Conservation (phyloP, 805 yeast species). For the Wickerhamomyces kurtzmanii region DNA sequence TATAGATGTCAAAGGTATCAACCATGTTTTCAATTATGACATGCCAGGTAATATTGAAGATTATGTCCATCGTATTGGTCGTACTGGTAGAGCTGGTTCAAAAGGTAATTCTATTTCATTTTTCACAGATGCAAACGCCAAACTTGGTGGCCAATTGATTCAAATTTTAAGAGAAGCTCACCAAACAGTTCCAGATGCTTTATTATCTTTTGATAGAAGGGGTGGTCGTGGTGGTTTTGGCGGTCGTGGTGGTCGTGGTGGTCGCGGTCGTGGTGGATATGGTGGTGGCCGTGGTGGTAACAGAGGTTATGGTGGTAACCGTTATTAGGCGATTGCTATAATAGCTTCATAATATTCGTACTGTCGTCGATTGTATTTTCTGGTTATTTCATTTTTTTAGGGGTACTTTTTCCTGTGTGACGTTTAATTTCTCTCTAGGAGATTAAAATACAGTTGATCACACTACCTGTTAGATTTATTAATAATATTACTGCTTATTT, state of each 20-base stretch:
- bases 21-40: slow-evolving; percentile 87
- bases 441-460: too few relatives aligned
- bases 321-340: too few relatives aligned
- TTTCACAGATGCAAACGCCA: slow-evolving; percentile 81
- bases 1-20: slow-evolving; percentile 94
- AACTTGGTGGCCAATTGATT: slow-evolving; percentile 84
- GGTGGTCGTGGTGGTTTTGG: slow-evolving; percentile 56
- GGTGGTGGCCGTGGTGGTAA: too few relatives aligned
- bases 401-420: too few relatives aligned
- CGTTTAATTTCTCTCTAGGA: too few relatives aligned
- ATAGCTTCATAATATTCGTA: too few relatives aligned
- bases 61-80: slow-evolving; percentile 97
- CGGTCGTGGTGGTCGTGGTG: slow-evolving; percentile 48
- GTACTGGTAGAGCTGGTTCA: slow-evolving; percentile 99
- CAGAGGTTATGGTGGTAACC: too few relatives aligned
- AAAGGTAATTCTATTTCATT: slow-evolving; percentile 92
- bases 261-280: slow-evolving; percentile 37
- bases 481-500: too few relatives aligned
- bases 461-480: too few relatives aligned
- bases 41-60: slow-evolving; percentile 99
- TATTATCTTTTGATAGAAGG: slow-evolving; percentile 68
- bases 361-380: too few relatives aligned
- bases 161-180: slow-evolving; percentile 92
- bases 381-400: too few relatives aligned
- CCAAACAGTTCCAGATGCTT: slow-evolving; percentile 76